phyloP scores from a whole-genome alignment of 169 alveolate genomes.

The Babesia gibsoni region DNA sequence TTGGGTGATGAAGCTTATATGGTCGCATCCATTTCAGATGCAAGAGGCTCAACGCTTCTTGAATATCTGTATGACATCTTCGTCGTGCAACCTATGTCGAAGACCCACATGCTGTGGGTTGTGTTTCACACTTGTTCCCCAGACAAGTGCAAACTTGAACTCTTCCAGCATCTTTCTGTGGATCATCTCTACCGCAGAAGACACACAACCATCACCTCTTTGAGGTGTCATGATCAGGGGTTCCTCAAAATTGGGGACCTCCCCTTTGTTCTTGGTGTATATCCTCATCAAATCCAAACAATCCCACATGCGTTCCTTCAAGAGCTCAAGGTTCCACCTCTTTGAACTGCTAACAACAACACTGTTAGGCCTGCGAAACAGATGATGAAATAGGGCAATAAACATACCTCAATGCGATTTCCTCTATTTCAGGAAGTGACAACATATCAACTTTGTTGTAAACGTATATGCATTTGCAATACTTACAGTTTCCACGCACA shows the following conservation, averaged over 20 bases:
- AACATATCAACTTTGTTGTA: conserved; percentile 89
- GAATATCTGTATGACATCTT: conserved; percentile 78
- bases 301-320: conserved; percentile 67
- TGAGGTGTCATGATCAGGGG: conserved; percentile 89
- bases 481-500: conserved; percentile 91
- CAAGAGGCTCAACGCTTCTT: conserved; percentile 69
- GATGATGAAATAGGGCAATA: conserved; percentile 16
- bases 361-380: conserved; percentile 89
- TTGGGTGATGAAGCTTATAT: too few species aligned
- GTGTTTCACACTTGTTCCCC: conserved; percentile 96
- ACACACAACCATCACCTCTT: conserved; percentile 66
- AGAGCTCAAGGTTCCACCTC: conserved; percentile 67
- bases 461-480: conserved; percentile 89
- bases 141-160: conserved; percentile 92
- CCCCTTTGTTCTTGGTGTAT: conserved; percentile 96
- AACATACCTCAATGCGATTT: conserved; percentile 71
- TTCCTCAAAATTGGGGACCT: conserved; percentile 91
- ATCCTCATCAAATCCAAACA: conserved; percentile 70
- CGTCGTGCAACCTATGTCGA: conserved; percentile 77
- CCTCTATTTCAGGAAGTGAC: conserved; percentile 59
- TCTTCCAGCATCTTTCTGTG: conserved; percentile 78
- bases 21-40: too few species aligned
- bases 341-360: conserved; percentile 85
- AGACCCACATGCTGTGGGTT: conserved; percentile 93
- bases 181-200: conserved; percentile 66